A percentile compares a stretch with the other conserved stretches of the same genome.
Conservation (phyloP, 2,329 filamentous ascomycete species). For the Lachnellula subtilissima region DNA sequence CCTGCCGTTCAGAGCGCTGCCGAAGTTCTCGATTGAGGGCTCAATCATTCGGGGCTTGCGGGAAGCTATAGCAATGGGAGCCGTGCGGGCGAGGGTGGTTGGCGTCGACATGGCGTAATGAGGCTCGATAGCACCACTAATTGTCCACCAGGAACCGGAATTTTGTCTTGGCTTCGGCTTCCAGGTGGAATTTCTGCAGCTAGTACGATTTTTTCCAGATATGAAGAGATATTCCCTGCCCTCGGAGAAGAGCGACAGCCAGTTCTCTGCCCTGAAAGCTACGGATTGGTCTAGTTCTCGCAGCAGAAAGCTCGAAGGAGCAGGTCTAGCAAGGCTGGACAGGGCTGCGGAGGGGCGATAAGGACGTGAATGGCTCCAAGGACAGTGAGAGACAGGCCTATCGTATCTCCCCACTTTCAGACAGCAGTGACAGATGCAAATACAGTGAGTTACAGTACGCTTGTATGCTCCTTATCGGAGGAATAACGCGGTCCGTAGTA, state of each 20-base stretch:
- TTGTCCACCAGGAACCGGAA: constrained; percentile 21
- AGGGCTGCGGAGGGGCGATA: constrained; percentile 6
- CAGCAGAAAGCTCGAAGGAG: constrained; percentile 10
- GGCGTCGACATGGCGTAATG: constrained; percentile 38
- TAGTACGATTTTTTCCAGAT: constrained; percentile 15
- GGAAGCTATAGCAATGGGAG: constrained; percentile 62
- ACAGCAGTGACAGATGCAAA: background rate
- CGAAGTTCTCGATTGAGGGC: constrained; percentile 18
- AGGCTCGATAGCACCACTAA: constrained; percentile 22
- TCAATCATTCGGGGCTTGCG: constrained; percentile 43
- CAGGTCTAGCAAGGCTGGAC: constrained; percentile 12
- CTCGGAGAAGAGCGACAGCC: constrained; percentile 24
- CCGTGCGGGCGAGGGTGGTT: constrained; percentile 52
- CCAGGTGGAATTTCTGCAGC: constrained; percentile 18
- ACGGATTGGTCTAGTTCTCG: constrained; percentile 3
- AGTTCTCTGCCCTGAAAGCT: constrained; percentile 5
- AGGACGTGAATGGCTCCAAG: constrained; percentile 15
- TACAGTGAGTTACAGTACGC: background rate
- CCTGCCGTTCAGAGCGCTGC: constrained; percentile 19
- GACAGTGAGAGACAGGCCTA: constrained; percentile 12
- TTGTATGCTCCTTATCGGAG: constrained; percentile 9
- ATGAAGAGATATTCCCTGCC: constrained; percentile 18
- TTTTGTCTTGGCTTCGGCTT: constrained; percentile 15
- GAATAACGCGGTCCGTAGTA: background rate
- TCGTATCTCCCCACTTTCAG: constrained; percentile 19